Conservation (phyloP, 1,284 basidiomycete species). For the Apiotrichum porosum region DNA sequence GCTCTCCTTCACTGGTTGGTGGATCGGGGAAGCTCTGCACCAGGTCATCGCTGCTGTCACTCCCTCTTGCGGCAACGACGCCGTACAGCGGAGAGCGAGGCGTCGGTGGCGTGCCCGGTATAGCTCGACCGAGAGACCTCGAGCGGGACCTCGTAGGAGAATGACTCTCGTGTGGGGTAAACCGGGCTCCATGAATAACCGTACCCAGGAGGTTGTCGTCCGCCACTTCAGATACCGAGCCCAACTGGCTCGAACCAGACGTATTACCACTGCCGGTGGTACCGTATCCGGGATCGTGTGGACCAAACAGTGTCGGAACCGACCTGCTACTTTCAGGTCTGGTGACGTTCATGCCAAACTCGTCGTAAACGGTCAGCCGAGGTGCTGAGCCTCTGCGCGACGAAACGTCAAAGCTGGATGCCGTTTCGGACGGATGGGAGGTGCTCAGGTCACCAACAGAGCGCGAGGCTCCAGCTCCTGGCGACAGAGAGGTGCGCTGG, state of each 20-base stretch:
- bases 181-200: too few species aligned
- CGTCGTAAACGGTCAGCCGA: constrained; percentile 1
- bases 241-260: not conserved
- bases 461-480: constrained; percentile 2
- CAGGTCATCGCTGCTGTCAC: too few species aligned
- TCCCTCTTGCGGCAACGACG: too few species aligned
- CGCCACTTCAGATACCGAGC: too few species aligned
- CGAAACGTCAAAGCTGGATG: not conserved
- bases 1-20: too few species aligned
- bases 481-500: not conserved
- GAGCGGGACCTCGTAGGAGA: too few species aligned
- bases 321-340: not conserved
- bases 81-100: too few species aligned
- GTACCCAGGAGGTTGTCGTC: too few species aligned
- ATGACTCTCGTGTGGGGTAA: too few species aligned
- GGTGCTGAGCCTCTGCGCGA: not conserved
- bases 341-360: constrained; percentile 11
- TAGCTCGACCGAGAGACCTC: too few species aligned
- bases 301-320: not conserved
- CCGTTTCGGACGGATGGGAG: not conserved
- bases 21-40: too few species aligned
- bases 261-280: not conserved
- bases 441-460: not conserved
- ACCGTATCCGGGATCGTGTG: not conserved
- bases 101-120: too few species aligned